phyloP scores from a whole-genome alignment of 83 land plant species.

The Picea abies region DNA sequence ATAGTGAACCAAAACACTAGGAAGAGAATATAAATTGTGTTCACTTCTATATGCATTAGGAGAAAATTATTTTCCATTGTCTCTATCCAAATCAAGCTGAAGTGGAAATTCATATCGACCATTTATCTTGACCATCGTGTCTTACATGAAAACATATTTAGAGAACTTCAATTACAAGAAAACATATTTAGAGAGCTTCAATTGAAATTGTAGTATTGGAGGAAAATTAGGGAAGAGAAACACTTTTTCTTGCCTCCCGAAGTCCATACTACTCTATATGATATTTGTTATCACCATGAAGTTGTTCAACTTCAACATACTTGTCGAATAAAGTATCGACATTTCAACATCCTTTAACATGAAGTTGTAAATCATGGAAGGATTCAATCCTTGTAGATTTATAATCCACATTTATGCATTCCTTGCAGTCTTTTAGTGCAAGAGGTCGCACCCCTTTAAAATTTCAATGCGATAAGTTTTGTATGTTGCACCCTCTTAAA shows the following conservation, averaged over 20 bases:
- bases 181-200: constrained; percentile 57
- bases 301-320: neutral
- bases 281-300: constrained; percentile 1
- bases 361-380: too few relatives aligned
- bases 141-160: constrained; percentile 98
- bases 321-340: too few relatives aligned
- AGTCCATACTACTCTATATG: neutral
- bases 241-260: constrained; percentile 85
- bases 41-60: constrained; percentile 86
- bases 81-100: constrained; percentile 94
- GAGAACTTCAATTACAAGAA: neutral
- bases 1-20: constrained; percentile 83
- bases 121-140: constrained; percentile 99
- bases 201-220: constrained; percentile 95
- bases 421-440: too few relatives aligned
- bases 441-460: too few relatives aligned
- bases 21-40: constrained; percentile 94
- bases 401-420: too few relatives aligned
- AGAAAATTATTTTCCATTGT: constrained; percentile 87
- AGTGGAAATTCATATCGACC: constrained; percentile 97
- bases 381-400: too few relatives aligned
- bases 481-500: too few relatives aligned
- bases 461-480: too few relatives aligned
- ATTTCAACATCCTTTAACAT: too few relatives aligned
- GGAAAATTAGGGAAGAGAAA: constrained; percentile 95